phyloP scores from a whole-genome alignment of 2,329 filamentous ascomycete genomes.

The Coleophoma crateriformis region DNA sequence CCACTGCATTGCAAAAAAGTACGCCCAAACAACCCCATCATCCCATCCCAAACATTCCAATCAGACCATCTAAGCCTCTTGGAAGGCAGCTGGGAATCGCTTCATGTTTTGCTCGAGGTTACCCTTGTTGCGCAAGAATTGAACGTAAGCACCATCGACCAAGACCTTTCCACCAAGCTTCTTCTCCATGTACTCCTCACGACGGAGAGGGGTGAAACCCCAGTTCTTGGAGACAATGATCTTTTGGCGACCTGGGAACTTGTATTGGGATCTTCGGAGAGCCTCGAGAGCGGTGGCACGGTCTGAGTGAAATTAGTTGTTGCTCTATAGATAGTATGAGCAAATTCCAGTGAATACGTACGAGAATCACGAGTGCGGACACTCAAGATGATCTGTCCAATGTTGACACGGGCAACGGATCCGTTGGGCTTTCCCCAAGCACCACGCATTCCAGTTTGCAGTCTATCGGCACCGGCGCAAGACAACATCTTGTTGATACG shows the following conservation, averaged over 20 bases:
- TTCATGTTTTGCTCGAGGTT: constrained; percentile 80
- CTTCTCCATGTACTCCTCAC: constrained; percentile 95
- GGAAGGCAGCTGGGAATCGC: constrained; percentile 91
- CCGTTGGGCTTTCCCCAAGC: constrained; percentile 99
- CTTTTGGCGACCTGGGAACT: constrained; percentile 99
- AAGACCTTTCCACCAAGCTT: constrained; percentile 90
- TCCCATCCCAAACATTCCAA: neutral
- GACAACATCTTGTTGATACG: constrained; percentile 99
- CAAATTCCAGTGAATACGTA: constrained; percentile 38
- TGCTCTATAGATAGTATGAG: neutral
- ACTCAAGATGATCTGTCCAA: constrained; percentile 97
- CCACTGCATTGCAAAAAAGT: constrained; percentile 2
- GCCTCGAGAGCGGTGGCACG: constrained; percentile 93
- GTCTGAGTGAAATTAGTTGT: constrained; percentile 46
- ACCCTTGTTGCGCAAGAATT: constrained; percentile 97
- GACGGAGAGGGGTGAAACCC: constrained; percentile 98
- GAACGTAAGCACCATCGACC: constrained; percentile 98
- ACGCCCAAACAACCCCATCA: constrained; percentile 2
- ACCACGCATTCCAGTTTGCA: constrained; percentile 99
- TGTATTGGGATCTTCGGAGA: constrained; percentile 98
- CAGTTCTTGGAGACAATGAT: constrained; percentile 99
- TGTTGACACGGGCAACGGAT: constrained; percentile 99
- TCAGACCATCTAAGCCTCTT: constrained; percentile 23
- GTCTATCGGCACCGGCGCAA: constrained; percentile 99
- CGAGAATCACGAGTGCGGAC: constrained; percentile 93